Percentiles rank a stretch among this genome's conserved stretches.
Conservation (phyloP, 441 rosid species). For the Melastoma candidum region DNA sequence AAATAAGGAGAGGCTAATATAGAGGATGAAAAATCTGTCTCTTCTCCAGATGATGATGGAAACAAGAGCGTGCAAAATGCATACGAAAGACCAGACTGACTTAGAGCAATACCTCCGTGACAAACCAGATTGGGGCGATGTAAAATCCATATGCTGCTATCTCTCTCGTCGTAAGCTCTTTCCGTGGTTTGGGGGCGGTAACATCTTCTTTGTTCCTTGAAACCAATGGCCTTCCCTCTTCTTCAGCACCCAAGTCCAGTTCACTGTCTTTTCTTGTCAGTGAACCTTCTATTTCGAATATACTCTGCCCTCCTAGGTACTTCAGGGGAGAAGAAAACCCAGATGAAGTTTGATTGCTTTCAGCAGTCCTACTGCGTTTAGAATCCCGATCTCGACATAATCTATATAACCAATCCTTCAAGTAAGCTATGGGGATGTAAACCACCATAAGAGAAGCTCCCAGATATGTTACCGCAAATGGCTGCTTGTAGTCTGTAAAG, state of each 20-base stretch:
- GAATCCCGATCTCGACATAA: conserved; percentile 38
- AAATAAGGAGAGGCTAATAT: too few relatives aligned
- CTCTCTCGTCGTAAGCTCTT: conserved; percentile 52
- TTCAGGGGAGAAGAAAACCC: conserved; percentile 47
- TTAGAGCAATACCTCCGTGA: conserved; percentile 59
- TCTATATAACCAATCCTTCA: conserved; percentile 75
- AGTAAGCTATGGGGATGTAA: conserved; percentile 85
- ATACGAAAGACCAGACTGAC: not conserved
- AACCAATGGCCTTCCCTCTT: conserved; percentile 58
- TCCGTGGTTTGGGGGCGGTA: conserved; percentile 34
- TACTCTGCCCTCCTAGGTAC: conserved; percentile 25
- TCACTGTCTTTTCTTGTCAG: conserved; percentile 67
- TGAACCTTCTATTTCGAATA: conserved; percentile 65
- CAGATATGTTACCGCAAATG: conserved; percentile 96
- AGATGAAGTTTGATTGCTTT: conserved; percentile 33
- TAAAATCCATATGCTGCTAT: conserved; percentile 75
- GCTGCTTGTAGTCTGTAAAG: conserved; percentile 78
- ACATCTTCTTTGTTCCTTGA: conserved; percentile 48
- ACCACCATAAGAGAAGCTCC: conserved; percentile 96
- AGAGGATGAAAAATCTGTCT: too few relatives aligned
- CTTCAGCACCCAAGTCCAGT: conserved; percentile 37
- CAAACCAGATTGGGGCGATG: conserved; percentile 94
- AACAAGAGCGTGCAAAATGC: too few relatives aligned
- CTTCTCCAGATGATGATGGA: too few relatives aligned
- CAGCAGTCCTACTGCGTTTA: conserved; percentile 36